Base-by-base conservation (phyloP, 2,329 filamentous ascomycete species). In the Alternaria arbusti region DNA sequence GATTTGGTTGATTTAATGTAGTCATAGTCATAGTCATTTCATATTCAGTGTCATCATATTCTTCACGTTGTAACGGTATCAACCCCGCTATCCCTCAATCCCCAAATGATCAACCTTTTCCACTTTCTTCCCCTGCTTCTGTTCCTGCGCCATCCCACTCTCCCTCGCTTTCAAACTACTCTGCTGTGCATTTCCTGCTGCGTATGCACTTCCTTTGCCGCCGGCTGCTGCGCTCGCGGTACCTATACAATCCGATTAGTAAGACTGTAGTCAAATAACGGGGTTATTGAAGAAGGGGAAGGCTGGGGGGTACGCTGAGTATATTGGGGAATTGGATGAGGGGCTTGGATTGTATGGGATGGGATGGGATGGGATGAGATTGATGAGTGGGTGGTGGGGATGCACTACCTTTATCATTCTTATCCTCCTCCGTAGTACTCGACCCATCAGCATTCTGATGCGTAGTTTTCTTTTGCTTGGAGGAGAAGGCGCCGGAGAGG, bases 61-160 rank as follows among this genome's bases (percentile, higher is more conserved):
- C 20, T 20, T 20, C 20, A 20, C 2, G 20, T 20, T 20, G 20
- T 20, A 20, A 20, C 20, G 20, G 3, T 15, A 32, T 13, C 23
- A 25, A 25, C 11, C 50, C 8, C n/a, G 8, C 7, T 40, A 76
- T 6, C 56, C 65, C 66, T 76, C 76, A 71, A 79, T 75, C 6
- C 78, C 78, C 67, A 79, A 67, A 72, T 80, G 78, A 70, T 80
- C 77, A 22, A 78, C 72, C 62, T 28, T 58, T 60, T 70, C 20
- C 54, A 57, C 64, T 54, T 45, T 63, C 52, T 72, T 63, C 28
- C n/a, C 23, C 51, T 57, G 49, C 57, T 59, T 61, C 43, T 44
- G 62, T 57, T 62, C 55, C 54, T 63, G 56, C 8, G 54, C 55
- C 4, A 32, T 51, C 0, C 54, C 62, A 15, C 52, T 46, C 32